Evolutionary conservation across 805 yeast species (phyloP).

Genomic region (Yamadazyma endophytica): DNA sequence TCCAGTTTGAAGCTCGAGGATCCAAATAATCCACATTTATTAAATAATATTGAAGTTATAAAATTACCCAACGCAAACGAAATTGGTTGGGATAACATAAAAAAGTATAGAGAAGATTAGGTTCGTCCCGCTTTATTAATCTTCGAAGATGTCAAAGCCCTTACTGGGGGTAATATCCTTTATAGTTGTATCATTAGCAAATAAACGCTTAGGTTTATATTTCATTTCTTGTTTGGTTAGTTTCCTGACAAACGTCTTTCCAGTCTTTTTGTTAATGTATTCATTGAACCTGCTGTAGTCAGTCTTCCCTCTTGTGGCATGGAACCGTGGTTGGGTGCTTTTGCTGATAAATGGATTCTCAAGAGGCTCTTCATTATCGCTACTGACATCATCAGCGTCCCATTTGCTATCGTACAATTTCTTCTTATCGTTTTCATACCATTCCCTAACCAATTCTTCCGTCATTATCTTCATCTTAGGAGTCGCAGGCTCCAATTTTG

Average conservation of each 20-base stretch:
- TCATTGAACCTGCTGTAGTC: constrained; percentile 37
- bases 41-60: constrained; percentile 35
- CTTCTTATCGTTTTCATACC: constrained; percentile 12
- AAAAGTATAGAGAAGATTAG: constrained; percentile 22
- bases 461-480: constrained; percentile 33
- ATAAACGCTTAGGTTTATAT: constrained; percentile 36
- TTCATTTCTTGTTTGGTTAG: constrained; percentile 26
- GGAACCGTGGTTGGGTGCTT: too few relatives aligned
- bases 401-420: constrained; percentile 4
- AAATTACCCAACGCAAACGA: constrained; percentile 41
- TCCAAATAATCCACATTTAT: constrained; percentile 24
- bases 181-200: constrained; percentile 4
- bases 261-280: constrained; percentile 33
- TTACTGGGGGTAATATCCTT: constrained; percentile 2
- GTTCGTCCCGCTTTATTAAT: constrained; percentile 2
- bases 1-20: constrained; percentile 28
- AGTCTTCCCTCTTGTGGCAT: too few relatives aligned
- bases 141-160: constrained; percentile 10
- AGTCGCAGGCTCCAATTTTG: constrained; percentile 21
- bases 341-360: constrained; percentile 25
- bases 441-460: constrained; percentile 24
- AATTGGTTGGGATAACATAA: constrained; percentile 41
- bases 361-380: not conserved
- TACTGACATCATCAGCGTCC: constrained; percentile 1
- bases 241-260: constrained; percentile 26